phyloP scores from a whole-genome alignment of 163 green algal genomes.

The Chlorella variabilis region DNA sequence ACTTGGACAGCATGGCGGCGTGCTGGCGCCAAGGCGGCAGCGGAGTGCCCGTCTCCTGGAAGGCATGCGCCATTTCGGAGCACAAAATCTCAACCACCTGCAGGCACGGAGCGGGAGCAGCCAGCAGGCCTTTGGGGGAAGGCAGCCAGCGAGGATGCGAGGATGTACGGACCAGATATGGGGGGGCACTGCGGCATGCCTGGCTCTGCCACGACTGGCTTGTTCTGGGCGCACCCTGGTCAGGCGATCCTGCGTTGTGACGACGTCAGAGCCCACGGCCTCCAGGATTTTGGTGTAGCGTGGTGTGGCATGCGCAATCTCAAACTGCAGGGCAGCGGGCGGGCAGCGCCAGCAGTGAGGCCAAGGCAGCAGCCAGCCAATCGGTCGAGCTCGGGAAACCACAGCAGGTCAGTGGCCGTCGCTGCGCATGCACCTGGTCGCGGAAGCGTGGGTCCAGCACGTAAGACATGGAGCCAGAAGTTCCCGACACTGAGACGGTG shows the following conservation, averaged over 20 bases:
- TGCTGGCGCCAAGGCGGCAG: slow-evolving; percentile 68
- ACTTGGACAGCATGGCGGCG: slow-evolving; percentile 67
- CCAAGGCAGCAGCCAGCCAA: neutral
- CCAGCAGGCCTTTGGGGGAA: too few relatives aligned
- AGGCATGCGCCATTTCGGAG: slow-evolving; percentile 59
- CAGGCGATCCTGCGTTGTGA: slow-evolving; percentile 32
- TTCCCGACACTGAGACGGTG: slow-evolving; percentile 33
- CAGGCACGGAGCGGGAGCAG: too few relatives aligned
- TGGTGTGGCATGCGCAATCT: slow-evolving; percentile 58
- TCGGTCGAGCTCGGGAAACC: too few relatives aligned
- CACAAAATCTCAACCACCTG: slow-evolving; percentile 61
- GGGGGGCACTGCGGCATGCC: too few relatives aligned
- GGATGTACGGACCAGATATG: too few relatives aligned
- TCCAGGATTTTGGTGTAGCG: slow-evolving; percentile 56
- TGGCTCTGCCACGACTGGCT: too few relatives aligned
- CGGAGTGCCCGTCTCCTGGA: slow-evolving; percentile 46
- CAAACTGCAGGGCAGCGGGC: slow-evolving; percentile 47
- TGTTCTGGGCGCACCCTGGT: slow-evolving; percentile 37
- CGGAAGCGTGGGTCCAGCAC: slow-evolving; percentile 68
- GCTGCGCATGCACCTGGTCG: too few relatives aligned
- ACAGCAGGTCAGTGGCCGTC: too few relatives aligned
- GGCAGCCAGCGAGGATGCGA: too few relatives aligned
- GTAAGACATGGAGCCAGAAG: slow-evolving; percentile 17
- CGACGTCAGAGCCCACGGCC: slow-evolving; percentile 43
- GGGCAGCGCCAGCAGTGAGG: neutral